Conservation (phyloP, 2,329 filamentous ascomycete species). For the Colletotrichum orbiculare region DNA sequence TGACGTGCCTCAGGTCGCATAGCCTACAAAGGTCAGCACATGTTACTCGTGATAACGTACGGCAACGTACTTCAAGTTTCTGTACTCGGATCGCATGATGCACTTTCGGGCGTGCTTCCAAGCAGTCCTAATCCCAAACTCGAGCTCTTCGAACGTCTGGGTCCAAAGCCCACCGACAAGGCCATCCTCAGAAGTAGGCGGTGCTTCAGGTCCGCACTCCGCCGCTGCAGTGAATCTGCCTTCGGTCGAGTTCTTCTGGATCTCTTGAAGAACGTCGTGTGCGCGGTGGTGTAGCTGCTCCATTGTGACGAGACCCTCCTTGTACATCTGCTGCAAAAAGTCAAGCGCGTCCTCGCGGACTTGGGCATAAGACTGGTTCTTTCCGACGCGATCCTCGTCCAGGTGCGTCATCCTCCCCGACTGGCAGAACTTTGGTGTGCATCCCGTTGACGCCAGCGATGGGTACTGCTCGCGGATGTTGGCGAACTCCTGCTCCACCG, state of each 20-base stretch:
- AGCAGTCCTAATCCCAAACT: conserved; percentile 26
- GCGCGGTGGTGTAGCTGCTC: conserved; percentile 29
- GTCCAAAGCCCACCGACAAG: conserved; percentile 31
- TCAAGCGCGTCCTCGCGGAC: conserved; percentile 35
- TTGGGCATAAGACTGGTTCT: conserved; percentile 33
- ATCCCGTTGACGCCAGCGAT: conserved; percentile 28
- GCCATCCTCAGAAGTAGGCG: conserved; percentile 9
- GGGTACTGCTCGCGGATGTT: conserved; percentile 32
- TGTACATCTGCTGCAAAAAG: conserved; percentile 33
- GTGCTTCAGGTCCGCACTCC: conserved; percentile 17
- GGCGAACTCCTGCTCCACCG: conserved; percentile 31
- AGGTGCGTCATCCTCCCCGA: conserved; percentile 32
- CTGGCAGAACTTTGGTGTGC: conserved; percentile 30
- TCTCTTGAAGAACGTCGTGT: conserved; percentile 32
- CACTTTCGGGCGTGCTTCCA: conserved; percentile 36
- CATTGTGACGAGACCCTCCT: conserved; percentile 20
- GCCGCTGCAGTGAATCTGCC: conserved; percentile 23
- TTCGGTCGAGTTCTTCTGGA: conserved; percentile 30
- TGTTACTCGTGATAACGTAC: not conserved
- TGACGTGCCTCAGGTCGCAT: conserved; percentile 32
- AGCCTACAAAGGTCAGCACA: not conserved
- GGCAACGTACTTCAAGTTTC: conserved; percentile 20
- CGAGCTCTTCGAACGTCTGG: conserved; percentile 35
- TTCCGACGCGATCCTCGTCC: conserved; percentile 33
- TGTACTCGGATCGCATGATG: conserved; percentile 33